Evolutionary conservation across 176 grass and related monocot species (phyloP).

Genomic region (Carex cristatella): DNA sequence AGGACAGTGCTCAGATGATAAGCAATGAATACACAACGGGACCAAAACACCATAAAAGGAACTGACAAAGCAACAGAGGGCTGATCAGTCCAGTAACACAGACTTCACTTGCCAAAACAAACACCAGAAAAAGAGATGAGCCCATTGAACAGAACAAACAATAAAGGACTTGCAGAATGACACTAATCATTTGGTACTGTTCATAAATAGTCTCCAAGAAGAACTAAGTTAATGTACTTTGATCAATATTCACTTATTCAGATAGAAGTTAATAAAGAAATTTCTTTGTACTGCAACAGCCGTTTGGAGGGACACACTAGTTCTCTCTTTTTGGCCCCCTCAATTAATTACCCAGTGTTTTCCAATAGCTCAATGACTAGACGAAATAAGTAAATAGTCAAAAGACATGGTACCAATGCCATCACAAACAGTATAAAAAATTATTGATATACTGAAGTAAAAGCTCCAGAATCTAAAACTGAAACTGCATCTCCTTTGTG

Average conservation of each 20-base stretch:
- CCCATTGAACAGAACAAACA: not conserved
- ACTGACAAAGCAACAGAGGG: not conserved
- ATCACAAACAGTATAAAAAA: not conserved
- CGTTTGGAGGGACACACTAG: not conserved
- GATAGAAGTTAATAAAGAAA: not conserved
- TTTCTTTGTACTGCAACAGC: not conserved
- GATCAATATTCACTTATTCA: not conserved
- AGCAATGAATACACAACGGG: not conserved
- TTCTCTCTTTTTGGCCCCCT: not conserved
- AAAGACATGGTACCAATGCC: not conserved
- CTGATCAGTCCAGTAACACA: not conserved
- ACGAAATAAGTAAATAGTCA: not conserved
- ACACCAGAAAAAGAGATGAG: too few relatives aligned
- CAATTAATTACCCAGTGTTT: not conserved
- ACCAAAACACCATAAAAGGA: not conserved
- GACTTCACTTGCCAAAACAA: not conserved
- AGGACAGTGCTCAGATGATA: not conserved
- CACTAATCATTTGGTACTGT: not conserved
- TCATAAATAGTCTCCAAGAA: not conserved
- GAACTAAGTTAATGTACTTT: not conserved
- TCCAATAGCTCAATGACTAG: conserved; percentile 2
- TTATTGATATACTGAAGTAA: not conserved
- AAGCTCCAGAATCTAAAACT: conserved; percentile 43
- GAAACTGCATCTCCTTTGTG: conserved; percentile 96
- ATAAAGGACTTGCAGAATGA: not conserved